Percentiles rank a stretch among this genome's conserved stretches.
Evolutionary conservation across 2,329 filamentous ascomycete species (phyloP).

Genomic region (Paecilomyces fulvus): DNA sequence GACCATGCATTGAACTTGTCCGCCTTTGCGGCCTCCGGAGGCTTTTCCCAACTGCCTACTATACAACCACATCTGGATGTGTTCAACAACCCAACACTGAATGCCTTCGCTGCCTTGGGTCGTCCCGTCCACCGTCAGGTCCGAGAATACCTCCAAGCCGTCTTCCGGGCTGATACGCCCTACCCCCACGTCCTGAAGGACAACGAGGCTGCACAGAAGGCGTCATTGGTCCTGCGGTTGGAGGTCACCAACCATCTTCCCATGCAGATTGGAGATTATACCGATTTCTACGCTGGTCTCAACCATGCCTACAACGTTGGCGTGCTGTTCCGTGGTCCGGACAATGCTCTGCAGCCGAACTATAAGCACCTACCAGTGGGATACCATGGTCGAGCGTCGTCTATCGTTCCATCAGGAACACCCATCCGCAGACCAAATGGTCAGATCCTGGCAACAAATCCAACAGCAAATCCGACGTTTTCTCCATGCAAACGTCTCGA

Average conservation of each 20-base stretch:
- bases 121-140: slow-evolving; percentile 60
- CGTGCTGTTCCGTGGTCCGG: slow-evolving; percentile 61
- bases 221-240: slow-evolving; percentile 51
- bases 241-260: slow-evolving; percentile 61
- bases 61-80: slow-evolving; percentile 52
- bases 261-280: slow-evolving; percentile 73
- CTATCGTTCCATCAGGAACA: slow-evolving; percentile 66
- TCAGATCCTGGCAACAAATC: slow-evolving; percentile 62
- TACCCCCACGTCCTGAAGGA: slow-evolving; percentile 55
- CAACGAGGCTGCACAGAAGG: slow-evolving; percentile 49
- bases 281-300: slow-evolving; percentile 74
- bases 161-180: slow-evolving; percentile 54
- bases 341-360: slow-evolving; percentile 69
- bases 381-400: slow-evolving; percentile 72
- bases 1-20: slow-evolving; percentile 62
- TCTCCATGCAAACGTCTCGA: slow-evolving; percentile 60
- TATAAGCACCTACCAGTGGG: slow-evolving; percentile 74
- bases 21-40: slow-evolving; percentile 50
- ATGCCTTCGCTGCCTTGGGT: slow-evolving; percentile 66
- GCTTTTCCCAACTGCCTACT: slow-evolving; percentile 50
- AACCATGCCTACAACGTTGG: slow-evolving; percentile 71
- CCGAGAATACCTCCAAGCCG: slow-evolving; percentile 57
- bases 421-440: slow-evolving; percentile 65
- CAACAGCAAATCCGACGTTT: slow-evolving; percentile 54
- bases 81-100: slow-evolving; percentile 59